Conservation (phyloP, 2,329 filamentous ascomycete genomes). For the Trichoderma simmonsii region DNA sequence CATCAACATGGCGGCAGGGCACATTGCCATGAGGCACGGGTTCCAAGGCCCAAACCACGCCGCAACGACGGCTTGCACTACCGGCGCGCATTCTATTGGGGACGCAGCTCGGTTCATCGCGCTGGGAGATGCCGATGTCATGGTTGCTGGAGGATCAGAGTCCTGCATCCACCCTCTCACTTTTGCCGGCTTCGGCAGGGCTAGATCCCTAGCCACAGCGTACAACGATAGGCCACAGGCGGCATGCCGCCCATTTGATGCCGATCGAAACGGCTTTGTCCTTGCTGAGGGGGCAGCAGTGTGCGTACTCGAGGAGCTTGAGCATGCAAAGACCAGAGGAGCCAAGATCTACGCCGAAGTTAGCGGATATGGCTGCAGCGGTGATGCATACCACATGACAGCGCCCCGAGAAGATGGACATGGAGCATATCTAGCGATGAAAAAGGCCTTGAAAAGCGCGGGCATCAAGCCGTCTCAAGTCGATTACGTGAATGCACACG, state of each 20-base stretch:
- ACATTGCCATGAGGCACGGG: conserved; percentile 89
- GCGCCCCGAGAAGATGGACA: conserved; percentile 78
- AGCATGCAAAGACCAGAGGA: conserved; percentile 76
- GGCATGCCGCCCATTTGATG: conserved; percentile 86
- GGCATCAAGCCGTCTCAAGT: conserved; percentile 65
- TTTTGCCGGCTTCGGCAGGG: conserved; percentile 85
- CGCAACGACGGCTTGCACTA: conserved; percentile 92
- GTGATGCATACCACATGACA: conserved; percentile 91
- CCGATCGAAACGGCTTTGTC: conserved; percentile 77
- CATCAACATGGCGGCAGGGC: conserved; percentile 92
- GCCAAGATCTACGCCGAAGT: conserved; percentile 87
- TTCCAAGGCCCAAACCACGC: conserved; percentile 91
- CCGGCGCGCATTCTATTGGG: conserved; percentile 89
- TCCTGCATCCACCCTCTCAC: conserved; percentile 94
- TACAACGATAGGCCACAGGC: conserved; percentile 70
- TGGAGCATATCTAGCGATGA: conserved; percentile 84
- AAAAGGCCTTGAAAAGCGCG: conserved; percentile 71
- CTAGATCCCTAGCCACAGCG: conserved; percentile 77
- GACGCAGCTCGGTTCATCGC: conserved; percentile 91
- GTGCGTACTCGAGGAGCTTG: conserved; percentile 81
- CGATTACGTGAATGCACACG: conserved; percentile 94
- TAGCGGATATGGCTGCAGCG: conserved; percentile 83
- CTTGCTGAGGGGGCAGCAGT: conserved; percentile 90
- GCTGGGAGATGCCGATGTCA: conserved; percentile 88
- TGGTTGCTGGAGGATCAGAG: conserved; percentile 94